A percentile compares a stretch with the other conserved stretches of the same genome.
Conservation (phyloP, 116 monocot species). For the Phalaenopsis hybrid region DNA sequence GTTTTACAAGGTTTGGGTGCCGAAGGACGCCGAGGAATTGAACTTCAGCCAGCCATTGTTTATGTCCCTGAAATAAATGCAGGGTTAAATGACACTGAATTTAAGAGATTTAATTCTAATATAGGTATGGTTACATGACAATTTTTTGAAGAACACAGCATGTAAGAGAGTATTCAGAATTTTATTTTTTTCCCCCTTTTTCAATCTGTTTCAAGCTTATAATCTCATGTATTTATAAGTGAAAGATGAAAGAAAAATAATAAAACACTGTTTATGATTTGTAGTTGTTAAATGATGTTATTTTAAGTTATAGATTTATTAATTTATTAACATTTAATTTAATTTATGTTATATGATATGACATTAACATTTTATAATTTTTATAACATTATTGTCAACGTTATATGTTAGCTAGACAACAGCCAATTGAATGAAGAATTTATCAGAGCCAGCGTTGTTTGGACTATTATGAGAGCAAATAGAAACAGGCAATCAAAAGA, state of each 20-base stretch:
- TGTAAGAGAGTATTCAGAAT: too few relatives aligned
- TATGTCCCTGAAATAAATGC: conserved; percentile 53
- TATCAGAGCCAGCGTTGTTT: not conserved
- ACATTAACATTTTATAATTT: too few relatives aligned
- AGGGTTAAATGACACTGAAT: not conserved
- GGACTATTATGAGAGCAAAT: not conserved
- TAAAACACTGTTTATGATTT: too few relatives aligned
- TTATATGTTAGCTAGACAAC: not conserved
- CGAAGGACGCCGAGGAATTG: conserved; percentile 63
- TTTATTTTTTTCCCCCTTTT: too few relatives aligned
- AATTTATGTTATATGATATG: too few relatives aligned
- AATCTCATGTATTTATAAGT: too few relatives aligned
- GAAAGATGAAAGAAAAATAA: too few relatives aligned
- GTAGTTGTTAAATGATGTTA: too few relatives aligned
- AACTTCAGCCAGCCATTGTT: conserved; percentile 81
- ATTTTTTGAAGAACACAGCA: not conserved
- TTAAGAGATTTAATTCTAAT: not conserved
- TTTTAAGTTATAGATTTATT: too few relatives aligned
- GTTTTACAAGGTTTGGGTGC: conserved; percentile 81
- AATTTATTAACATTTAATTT: too few relatives aligned
- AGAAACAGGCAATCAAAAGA: not conserved
- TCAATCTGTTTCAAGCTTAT: too few relatives aligned
- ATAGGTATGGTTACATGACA: not conserved
- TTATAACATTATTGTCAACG: too few relatives aligned
- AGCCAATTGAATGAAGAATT: not conserved